These are phyloP conservation scores for Penicillium olsonii DNA, from an alignment of 2,329 filamentous ascomycete species.

Conservation along the genomic window DNA sequence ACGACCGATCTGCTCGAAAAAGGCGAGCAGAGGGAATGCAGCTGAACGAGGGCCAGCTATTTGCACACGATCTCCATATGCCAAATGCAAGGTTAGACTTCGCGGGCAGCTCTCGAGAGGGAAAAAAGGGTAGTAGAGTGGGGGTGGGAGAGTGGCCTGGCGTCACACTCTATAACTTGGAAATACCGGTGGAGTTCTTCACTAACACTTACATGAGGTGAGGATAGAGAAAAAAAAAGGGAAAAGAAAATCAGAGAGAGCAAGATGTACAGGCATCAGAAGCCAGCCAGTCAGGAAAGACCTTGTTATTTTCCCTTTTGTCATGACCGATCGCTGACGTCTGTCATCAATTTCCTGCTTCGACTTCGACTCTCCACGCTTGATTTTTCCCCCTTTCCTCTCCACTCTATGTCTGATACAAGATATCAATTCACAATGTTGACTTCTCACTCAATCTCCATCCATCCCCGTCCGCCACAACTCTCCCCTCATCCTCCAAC, in stretches of 20 bases:
- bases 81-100: not conserved
- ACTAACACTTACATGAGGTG: conserved; percentile 24
- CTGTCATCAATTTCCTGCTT: not conserved
- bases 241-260: not conserved
- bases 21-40: not conserved
- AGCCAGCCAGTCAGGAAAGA: conserved; percentile 5
- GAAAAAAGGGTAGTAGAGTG: conserved; percentile 1
- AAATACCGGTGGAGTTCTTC: conserved; percentile 21
- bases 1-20: conserved; percentile 3
- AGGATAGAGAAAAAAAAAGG: not conserved
- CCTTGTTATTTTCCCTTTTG: not conserved
- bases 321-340: conserved; percentile 20
- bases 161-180: conserved; percentile 14
- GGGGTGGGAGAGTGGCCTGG: conserved; percentile 1
- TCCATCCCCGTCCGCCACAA: conserved; percentile 43
- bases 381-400: not conserved
- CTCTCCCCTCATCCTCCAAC: conserved; percentile 71
- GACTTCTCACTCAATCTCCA: conserved; percentile 30
- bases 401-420: not conserved
- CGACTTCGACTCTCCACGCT: too few relatives aligned
- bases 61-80: conserved; percentile 4
- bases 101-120: not conserved
- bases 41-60: not conserved
- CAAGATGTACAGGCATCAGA: not conserved
- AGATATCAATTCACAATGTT: conserved; percentile 28